Conservation (phyloP, 345 rosid species). For the Lumnitzera racemosa region DNA sequence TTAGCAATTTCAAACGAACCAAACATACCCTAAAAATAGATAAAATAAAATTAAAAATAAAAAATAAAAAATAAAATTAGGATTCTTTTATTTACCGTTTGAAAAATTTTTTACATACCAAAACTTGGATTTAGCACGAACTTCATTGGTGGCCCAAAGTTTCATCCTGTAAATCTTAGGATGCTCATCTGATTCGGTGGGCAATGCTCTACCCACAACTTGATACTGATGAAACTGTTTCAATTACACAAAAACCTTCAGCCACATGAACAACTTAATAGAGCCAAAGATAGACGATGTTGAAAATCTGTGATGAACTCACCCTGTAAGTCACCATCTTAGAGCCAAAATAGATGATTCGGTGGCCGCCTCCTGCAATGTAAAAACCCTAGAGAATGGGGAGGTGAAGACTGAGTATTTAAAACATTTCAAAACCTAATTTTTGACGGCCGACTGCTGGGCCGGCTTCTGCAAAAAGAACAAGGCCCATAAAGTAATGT, state of each 20-base stretch:
- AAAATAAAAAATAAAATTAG: too few relatives aligned
- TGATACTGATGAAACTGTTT: constrained; percentile 20
- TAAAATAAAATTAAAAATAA: neutral
- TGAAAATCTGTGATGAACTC: neutral
- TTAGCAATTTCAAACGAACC: too few relatives aligned
- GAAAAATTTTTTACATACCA: constrained; percentile 1
- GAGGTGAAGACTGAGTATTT: too few relatives aligned
- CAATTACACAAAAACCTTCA: neutral
- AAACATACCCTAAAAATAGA: neutral
- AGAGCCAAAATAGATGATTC: neutral
- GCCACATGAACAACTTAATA: too few relatives aligned
- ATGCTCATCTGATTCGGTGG: constrained; percentile 15
- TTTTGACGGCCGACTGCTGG: too few relatives aligned
- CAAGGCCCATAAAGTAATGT: too few relatives aligned
- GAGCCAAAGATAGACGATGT: neutral
- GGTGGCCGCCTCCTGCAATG: too few relatives aligned
- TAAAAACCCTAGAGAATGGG: too few relatives aligned
- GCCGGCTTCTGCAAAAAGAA: too few relatives aligned
- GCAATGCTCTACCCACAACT: constrained; percentile 17
- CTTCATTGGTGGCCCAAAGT: constrained; percentile 16
- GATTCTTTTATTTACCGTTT: too few relatives aligned
- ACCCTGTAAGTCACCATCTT: constrained; percentile 24
- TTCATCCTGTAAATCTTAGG: constrained; percentile 21
- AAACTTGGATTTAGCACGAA: constrained; percentile 19
- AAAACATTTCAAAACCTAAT: too few relatives aligned